A percentile compares a stretch with the other conserved stretches of the same genome.
These are phyloP conservation scores for Didymella glomerata DNA, from an alignment of 2,329 filamentous ascomycete species.

Conservation along the genomic window DNA sequence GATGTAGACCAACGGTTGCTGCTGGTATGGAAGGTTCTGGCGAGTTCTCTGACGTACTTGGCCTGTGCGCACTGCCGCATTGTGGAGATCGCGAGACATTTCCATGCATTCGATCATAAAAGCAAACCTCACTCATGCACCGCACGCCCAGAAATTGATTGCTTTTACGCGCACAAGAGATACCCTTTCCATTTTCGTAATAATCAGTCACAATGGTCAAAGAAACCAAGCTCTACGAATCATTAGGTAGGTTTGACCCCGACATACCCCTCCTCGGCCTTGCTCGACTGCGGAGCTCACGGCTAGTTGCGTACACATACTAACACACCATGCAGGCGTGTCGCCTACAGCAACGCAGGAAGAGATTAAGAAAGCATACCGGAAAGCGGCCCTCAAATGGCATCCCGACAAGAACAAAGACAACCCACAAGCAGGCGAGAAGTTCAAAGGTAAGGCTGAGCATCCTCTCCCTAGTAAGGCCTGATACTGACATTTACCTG, in stretches of 20 bases:
- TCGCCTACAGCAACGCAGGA: slow-evolving; percentile 84
- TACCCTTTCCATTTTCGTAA: slow-evolving; percentile 20
- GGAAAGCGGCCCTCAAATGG: slow-evolving; percentile 87
- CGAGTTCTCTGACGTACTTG: slow-evolving; percentile 48
- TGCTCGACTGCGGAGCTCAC: slow-evolving; percentile 19
- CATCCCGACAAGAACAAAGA: slow-evolving; percentile 99
- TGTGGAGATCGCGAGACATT: slow-evolving; percentile 42
- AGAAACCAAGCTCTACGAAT: slow-evolving; percentile 95
- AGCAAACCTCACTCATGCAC: slow-evolving; percentile 37
- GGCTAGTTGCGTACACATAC: slow-evolving; percentile 24
- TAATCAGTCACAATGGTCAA: slow-evolving; percentile 75
- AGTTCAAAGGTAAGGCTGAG: slow-evolving; percentile 77
- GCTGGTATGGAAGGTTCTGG: slow-evolving; percentile 47
- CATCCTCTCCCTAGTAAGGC: neutral
- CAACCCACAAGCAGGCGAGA: slow-evolving; percentile 83
- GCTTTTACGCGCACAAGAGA: slow-evolving; percentile 25
- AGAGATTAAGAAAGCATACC: slow-evolving; percentile 96
- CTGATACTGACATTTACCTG: slow-evolving; percentile 26
- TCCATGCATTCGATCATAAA: slow-evolving; percentile 39
- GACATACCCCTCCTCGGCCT: slow-evolving; percentile 35
- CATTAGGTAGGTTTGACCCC: slow-evolving; percentile 62
- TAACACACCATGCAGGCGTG: slow-evolving; percentile 59
- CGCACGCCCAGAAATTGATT: slow-evolving; percentile 22
- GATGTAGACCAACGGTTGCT: slow-evolving; percentile 2
- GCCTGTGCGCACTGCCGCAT: slow-evolving; percentile 28